A percentile compares a stretch with the other conserved stretches of the same genome.
Evolutionary conservation across 179 eudicot species (phyloP).

Genomic region (Beta macrorhiza): DNA sequence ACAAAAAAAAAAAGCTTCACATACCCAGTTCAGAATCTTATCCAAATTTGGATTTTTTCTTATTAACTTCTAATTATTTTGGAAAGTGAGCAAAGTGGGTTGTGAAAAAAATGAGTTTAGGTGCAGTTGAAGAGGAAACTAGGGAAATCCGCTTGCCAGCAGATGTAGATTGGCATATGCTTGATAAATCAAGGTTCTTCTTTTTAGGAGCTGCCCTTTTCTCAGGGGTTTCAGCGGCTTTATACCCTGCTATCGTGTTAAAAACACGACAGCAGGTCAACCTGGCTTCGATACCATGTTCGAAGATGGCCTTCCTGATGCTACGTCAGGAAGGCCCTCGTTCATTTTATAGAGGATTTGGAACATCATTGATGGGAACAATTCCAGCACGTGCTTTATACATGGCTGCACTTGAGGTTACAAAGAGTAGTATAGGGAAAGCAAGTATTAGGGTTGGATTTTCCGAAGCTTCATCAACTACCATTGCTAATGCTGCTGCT

Average conservation of each 20-base stretch:
- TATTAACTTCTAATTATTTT: background rate
- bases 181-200: constrained; percentile 79
- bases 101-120: constrained; percentile 30
- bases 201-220: constrained; percentile 74
- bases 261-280: constrained; percentile 75
- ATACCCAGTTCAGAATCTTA: constrained; percentile 8
- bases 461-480: constrained; percentile 51
- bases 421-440: constrained; percentile 55
- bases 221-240: constrained; percentile 63
- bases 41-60: background rate
- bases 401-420: constrained; percentile 75
- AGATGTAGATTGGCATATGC: constrained; percentile 83
- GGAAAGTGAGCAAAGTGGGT: background rate
- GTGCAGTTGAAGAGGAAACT: constrained; percentile 35
- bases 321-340: constrained; percentile 52
- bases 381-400: constrained; percentile 75
- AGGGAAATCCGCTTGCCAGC: constrained; percentile 65
- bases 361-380: constrained; percentile 69
- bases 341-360: constrained; percentile 62
- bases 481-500: constrained; percentile 67
- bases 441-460: constrained; percentile 46
- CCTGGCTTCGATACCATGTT: constrained; percentile 30
- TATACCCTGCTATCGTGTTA: constrained; percentile 72
- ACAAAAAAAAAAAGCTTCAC: background rate
- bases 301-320: constrained; percentile 48